A percentile compares a stretch with the other conserved stretches of the same genome.
These are phyloP conservation scores for Talaromyces adpressus DNA, from an alignment of 495 filamentous ascomycete genomes.

Conservation along the genomic window DNA sequence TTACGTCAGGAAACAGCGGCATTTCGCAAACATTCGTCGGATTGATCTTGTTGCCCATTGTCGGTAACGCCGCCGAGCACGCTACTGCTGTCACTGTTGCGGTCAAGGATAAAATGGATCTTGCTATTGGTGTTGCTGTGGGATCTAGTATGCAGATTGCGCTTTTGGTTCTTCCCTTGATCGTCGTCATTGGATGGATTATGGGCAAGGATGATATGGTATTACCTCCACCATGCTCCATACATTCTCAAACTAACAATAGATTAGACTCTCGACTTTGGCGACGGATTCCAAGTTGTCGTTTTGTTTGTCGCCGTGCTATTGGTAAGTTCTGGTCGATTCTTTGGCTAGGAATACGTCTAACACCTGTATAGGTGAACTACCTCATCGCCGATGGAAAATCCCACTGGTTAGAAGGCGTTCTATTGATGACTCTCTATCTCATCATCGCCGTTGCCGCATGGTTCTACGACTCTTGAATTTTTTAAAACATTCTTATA, in stretches of 20 bases:
- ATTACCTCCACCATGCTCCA: background rate
- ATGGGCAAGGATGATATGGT: conserved; percentile 50
- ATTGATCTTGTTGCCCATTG: conserved; percentile 80
- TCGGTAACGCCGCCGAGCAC: conserved; percentile 84
- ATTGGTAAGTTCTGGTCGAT: conserved; percentile 30
- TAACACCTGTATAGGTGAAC: conserved; percentile 46
- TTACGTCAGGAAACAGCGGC: conserved; percentile 45
- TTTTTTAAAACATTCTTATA: background rate
- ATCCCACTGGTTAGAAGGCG: conserved; percentile 65
- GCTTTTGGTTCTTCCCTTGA: conserved; percentile 67
- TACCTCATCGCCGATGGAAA: conserved; percentile 66
- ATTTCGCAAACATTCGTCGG: conserved; percentile 75
- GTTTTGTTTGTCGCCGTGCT: conserved; percentile 73
- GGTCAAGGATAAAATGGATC: conserved; percentile 86
- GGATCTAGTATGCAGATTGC: conserved; percentile 86
- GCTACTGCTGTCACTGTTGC: conserved; percentile 82
- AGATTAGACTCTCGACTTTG: conserved; percentile 62
- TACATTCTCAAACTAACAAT: conserved; percentile 12
- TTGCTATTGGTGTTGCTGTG: conserved; percentile 77
- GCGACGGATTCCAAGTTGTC: conserved; percentile 71
- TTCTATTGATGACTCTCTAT: conserved; percentile 67
- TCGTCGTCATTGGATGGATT: conserved; percentile 76
- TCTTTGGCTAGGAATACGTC: background rate
- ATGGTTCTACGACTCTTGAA: conserved; percentile 27
- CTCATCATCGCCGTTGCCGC: conserved; percentile 59